Evolutionary conservation across 352 stramenopile genomes (phyloP), one percentile per base, ranked within the genome.

Genomic region (Hyaloperonospora brassicae): DNA sequence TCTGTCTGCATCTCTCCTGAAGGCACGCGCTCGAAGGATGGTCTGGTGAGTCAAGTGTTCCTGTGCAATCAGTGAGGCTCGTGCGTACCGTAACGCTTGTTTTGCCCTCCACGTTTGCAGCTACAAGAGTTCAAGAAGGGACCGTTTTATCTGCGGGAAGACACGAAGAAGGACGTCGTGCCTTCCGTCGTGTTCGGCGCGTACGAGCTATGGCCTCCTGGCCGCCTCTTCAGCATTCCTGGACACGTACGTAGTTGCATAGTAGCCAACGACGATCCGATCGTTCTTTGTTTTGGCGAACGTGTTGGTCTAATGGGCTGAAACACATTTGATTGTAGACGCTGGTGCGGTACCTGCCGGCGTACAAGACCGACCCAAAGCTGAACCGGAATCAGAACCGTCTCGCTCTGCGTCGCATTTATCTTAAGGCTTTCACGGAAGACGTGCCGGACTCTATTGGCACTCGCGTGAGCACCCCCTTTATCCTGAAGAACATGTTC

Each of bases 121-220:
- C 64, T 93, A 25, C 78, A 89, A 70, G 79, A 89, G 42, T 93
- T 93, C 61, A 93, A 93, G 65, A 93, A 93, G 52, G 83, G 83
- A 1, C 83, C 83, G 24, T 93, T 93, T 60, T 91, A 93, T 55
- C 54, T 93, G 50, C 76, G 78, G 24, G 79, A 89, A 22, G 80
- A 90, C 52, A 89, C 77, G 36, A 85, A 87, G 52, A 89, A 89
- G 73, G 84, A 86, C 47, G 76, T 93, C 2, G 61, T 89, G 22
- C 83, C 83, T 8, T 73, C 76, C 4, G 68, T 93, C 17, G 72
- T 93, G 4, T 89, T 85, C 57, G 83, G 83, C 57, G 83, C 83
- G 13, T 93, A 86, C 59, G 83, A 93, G 44, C 61, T 89, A 24
- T 93, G 83, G 83, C 70, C 83, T 13, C 80, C 80, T 46, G 79